Evolutionary conservation across 306 rosid species (phyloP).

Genomic region (Malus orientalis): DNA sequence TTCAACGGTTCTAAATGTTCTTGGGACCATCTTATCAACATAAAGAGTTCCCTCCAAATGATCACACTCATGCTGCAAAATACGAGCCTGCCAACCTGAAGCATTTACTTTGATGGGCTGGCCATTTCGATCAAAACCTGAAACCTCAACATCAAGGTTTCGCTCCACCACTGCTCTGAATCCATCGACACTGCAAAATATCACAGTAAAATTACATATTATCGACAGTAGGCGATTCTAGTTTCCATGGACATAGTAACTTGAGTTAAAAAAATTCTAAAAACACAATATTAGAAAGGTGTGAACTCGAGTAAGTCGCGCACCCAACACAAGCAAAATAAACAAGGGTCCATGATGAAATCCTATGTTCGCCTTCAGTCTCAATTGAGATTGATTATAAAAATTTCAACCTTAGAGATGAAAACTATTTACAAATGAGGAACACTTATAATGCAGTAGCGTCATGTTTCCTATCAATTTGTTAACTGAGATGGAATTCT

Average conservation of each 20-base stretch:
- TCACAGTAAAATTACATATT: neutral
- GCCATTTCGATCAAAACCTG: constrained; percentile 76
- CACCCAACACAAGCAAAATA: neutral
- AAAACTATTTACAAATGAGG: neutral
- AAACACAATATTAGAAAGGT: neutral
- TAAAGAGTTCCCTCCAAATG: constrained; percentile 83
- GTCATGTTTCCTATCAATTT: neutral
- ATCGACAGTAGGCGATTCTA: neutral
- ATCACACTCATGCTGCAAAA: constrained; percentile 89
- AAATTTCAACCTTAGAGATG: neutral
- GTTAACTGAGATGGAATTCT: neutral
- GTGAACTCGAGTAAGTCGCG: neutral
- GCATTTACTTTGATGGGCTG: constrained; percentile 53
- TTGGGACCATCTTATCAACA: constrained; percentile 81
- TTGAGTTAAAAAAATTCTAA: neutral
- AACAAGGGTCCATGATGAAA: neutral
- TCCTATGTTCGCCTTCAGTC: neutral
- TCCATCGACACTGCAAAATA: constrained; percentile 67
- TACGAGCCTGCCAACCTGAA: constrained; percentile 90
- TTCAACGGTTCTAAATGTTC: constrained; percentile 67
- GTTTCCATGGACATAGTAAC: neutral
- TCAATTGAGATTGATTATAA: neutral
- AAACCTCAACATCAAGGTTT: constrained; percentile 68
- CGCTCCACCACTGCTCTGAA: constrained; percentile 83
- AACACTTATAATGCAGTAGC: neutral